Evolutionary conservation across 495 filamentous ascomycete genomes (phyloP).

Genomic region (Penicillium subrubescens): DNA sequence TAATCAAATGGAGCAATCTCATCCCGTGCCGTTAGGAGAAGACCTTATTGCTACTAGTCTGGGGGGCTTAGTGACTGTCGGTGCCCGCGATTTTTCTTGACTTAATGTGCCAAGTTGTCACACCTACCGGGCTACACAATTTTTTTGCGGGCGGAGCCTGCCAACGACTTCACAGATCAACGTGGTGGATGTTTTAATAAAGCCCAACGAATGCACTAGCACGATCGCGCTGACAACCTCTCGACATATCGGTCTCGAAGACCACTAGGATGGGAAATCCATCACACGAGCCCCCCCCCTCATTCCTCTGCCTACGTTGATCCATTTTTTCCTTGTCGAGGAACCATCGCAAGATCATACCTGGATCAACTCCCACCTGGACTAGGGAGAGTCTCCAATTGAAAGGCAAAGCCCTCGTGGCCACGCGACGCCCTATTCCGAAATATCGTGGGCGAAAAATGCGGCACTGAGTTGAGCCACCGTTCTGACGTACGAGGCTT

Average conservation of each 20-base stretch:
- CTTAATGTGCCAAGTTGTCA: background rate
- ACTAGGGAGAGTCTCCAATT: background rate
- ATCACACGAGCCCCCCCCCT: background rate
- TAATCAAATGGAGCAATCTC: background rate
- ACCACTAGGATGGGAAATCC: background rate
- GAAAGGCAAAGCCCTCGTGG: background rate
- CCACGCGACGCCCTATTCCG: background rate
- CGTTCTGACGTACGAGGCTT: background rate
- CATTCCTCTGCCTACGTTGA: background rate
- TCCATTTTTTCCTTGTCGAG: background rate
- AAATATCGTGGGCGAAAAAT: background rate
- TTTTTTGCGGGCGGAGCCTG: background rate
- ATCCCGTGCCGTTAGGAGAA: slow-evolving; percentile 7
- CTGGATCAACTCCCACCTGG: background rate
- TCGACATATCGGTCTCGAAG: background rate
- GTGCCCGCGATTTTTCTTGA: background rate
- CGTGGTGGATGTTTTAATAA: background rate
- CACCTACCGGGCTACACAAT: background rate
- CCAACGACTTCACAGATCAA: background rate
- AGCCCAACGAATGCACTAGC: background rate
- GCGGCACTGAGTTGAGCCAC: background rate
- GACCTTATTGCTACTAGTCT: slow-evolving; percentile 12
- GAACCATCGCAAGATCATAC: background rate
- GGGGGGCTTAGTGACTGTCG: slow-evolving; percentile 14
- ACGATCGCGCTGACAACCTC: background rate